phyloP scores from a whole-genome alignment of 2,329 filamentous ascomycete species.

The Trichophyton rubrum region DNA sequence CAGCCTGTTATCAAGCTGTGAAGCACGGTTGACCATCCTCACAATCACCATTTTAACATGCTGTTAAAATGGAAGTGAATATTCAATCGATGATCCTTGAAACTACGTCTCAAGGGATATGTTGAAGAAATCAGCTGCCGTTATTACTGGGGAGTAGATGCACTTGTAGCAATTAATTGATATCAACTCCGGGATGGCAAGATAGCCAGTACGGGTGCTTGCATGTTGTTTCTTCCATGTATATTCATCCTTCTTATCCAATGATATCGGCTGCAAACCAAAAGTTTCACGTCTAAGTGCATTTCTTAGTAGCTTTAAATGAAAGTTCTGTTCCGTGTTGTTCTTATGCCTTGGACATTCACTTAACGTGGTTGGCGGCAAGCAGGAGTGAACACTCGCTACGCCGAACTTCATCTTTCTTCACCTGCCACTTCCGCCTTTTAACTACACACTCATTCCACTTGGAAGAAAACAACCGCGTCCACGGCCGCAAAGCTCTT shows the following conservation, averaged over 20 bases:
- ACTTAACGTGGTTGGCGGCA: not conserved
- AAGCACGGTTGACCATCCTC: too few species aligned
- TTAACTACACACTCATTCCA: not conserved
- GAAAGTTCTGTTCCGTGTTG: not conserved
- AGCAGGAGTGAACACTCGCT: not conserved
- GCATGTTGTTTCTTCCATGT: not conserved
- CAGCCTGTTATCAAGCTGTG: too few species aligned
- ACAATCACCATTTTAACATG: too few species aligned
- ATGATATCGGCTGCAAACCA: not conserved
- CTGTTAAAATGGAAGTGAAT: too few species aligned
- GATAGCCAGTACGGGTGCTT: not conserved
- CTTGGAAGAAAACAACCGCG: not conserved
- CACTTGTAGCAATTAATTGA: not conserved
- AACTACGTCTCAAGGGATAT: too few species aligned
- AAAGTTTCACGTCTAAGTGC: not conserved
- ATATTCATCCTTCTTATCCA: not conserved
- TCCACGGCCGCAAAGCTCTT: not conserved
- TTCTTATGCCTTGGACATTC: not conserved
- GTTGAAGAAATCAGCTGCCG: too few species aligned
- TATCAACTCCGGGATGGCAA: not conserved
- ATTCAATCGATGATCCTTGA: too few species aligned
- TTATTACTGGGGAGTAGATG: not conserved
- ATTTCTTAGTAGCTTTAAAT: not conserved
- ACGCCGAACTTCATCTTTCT: not conserved
- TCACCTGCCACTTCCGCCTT: not conserved